These are phyloP conservation scores for Takashimella koratensis DNA, from an alignment of 1,284 basidiomycete genomes.

Conservation along the genomic window DNA sequence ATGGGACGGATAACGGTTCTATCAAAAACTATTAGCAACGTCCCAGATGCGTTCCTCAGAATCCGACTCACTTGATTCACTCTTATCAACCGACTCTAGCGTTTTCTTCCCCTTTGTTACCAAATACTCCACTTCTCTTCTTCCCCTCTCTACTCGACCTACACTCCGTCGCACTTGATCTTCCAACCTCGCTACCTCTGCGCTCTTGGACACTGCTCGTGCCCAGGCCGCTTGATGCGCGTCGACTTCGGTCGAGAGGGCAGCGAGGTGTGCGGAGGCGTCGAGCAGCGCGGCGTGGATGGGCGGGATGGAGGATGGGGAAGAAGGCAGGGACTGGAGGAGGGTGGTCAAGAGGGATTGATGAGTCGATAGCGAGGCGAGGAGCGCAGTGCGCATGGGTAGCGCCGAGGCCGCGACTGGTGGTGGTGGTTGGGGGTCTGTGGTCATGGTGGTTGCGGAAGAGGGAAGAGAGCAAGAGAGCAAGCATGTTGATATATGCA, in stretches of 20 bases:
- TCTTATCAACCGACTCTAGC: conserved; percentile 25
- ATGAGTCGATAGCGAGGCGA: conserved; percentile 38
- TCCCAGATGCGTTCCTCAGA: too few species aligned
- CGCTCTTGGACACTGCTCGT: conserved; percentile 20
- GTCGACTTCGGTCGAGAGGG: conserved; percentile 20
- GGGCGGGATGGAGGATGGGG: conserved; percentile 7
- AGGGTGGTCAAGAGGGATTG: conserved; percentile 32
- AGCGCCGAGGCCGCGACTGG: conserved; percentile 11
- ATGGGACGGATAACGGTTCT: conserved; percentile 28
- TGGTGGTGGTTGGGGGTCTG: too few species aligned
- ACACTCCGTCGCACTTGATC: conserved; percentile 20
- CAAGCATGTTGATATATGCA: too few species aligned
- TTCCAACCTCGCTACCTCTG: conserved; percentile 30
- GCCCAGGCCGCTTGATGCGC: conserved; percentile 32
- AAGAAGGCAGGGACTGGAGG: conserved; percentile 22
- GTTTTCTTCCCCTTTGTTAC: conserved; percentile 23
- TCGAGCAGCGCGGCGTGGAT: conserved; percentile 22
- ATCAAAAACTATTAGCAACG: neutral
- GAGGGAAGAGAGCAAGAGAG: too few species aligned
- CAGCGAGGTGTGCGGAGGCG: conserved; percentile 20
- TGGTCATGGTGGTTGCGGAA: too few species aligned
- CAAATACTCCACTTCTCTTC: conserved; percentile 32
- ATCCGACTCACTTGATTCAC: conserved; percentile 24
- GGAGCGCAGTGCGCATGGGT: conserved; percentile 28
- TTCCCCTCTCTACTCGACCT: conserved; percentile 23